Conservation (phyloP, 768 basidiomycete species). For the Coprinellus micaceus region DNA sequence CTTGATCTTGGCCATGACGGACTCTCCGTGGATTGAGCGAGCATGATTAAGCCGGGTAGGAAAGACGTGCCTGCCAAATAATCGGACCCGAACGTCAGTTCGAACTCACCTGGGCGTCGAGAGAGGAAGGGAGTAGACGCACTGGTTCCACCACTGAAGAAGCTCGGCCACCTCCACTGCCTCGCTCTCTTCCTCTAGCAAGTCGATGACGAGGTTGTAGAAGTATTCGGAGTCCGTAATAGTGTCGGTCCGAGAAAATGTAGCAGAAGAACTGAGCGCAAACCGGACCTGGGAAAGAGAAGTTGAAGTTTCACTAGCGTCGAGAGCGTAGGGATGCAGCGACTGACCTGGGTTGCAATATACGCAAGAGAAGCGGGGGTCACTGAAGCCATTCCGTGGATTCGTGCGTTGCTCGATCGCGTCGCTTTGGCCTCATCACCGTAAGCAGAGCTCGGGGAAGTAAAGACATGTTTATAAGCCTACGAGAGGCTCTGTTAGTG, state of each 20-base stretch:
- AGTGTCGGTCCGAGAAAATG: constrained; percentile 18
- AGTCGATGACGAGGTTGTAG: constrained; percentile 18
- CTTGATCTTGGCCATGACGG: too few species aligned
- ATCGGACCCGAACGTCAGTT: too few species aligned
- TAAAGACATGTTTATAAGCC: constrained; percentile 28
- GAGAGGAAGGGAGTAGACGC: too few species aligned
- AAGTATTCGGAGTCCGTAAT: constrained; percentile 22
- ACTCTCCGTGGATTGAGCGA: too few species aligned
- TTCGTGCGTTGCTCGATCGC: constrained; percentile 3
- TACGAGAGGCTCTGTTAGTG: neutral
- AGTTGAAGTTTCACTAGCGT: too few species aligned
- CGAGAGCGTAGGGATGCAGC: neutral
- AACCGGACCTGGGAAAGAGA: constrained; percentile 14
- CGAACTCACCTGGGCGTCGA: too few species aligned
- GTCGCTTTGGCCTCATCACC: constrained; percentile 17
- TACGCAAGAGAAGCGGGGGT: constrained; percentile 16
- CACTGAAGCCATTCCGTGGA: constrained; percentile 9
- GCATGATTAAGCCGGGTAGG: too few species aligned
- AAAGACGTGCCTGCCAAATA: too few species aligned
- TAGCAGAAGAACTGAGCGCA: constrained; percentile 9
- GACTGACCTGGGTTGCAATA: constrained; percentile 11
- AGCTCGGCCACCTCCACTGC: constrained; percentile 11
- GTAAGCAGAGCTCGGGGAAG: constrained; percentile 25
- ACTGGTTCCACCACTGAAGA: constrained; percentile 18
- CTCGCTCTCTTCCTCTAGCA: constrained; percentile 20